phyloP scores from a whole-genome alignment of 169 alveolate species.

The Plasmodium falciparum region DNA sequence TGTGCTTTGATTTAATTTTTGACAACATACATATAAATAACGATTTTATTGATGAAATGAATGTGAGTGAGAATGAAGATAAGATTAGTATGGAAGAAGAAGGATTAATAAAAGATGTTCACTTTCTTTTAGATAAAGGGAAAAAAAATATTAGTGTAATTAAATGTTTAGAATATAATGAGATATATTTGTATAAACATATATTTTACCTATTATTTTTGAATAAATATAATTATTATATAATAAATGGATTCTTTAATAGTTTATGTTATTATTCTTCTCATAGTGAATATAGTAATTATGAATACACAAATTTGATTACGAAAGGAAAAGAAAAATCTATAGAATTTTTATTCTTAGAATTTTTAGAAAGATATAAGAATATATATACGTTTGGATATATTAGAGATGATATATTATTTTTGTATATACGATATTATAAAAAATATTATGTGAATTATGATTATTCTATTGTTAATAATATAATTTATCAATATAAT shows the following conservation, averaged over 20 bases:
- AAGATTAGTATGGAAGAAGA: conserved; percentile 48
- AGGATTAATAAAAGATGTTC: conserved; percentile 53
- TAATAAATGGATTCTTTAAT: conserved; percentile 56
- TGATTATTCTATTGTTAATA: conserved; percentile 22
- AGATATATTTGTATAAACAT: conserved; percentile 46
- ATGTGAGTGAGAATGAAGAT: conserved; percentile 63
- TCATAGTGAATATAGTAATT: conserved; percentile 54
- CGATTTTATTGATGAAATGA: conserved; percentile 69
- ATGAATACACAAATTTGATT: conserved; percentile 70
- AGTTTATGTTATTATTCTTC: conserved; percentile 69
- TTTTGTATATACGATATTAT: conserved; percentile 69
- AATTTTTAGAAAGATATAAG: conserved; percentile 46
- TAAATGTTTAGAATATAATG: conserved; percentile 70
- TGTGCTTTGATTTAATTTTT: conserved; percentile 1
- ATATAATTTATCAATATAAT: conserved; percentile 15
- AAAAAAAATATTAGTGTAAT: conserved; percentile 76
- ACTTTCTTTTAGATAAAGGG: conserved; percentile 53
- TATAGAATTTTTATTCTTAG: conserved; percentile 65
- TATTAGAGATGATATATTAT: conserved; percentile 55
- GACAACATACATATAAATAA: conserved; percentile 49
- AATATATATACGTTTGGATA: conserved; percentile 65
- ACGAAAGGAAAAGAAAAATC: conserved; percentile 58
- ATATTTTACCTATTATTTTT: conserved; percentile 50
- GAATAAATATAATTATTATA: conserved; percentile 61
- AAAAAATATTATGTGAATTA: conserved; percentile 27